These are phyloP conservation scores for Saturnispora dispora DNA, from an alignment of 805 yeast genomes.

Conservation along the genomic window DNA sequence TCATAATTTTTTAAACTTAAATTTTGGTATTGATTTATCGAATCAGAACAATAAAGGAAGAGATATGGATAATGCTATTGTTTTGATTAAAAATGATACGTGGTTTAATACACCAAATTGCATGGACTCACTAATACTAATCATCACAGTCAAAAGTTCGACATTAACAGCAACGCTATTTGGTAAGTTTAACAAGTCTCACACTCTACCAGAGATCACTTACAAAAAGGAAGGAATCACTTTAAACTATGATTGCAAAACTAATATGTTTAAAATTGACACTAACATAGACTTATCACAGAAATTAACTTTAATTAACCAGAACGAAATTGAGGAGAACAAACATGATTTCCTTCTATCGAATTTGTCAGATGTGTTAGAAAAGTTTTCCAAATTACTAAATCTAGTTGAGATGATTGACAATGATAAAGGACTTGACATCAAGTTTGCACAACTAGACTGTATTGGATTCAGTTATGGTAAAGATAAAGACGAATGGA, in stretches of 20 bases:
- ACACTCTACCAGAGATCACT: conserved; percentile 21
- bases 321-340: background rate
- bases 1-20: conserved; percentile 16
- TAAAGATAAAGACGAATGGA: conserved; percentile 16
- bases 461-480: conserved; percentile 28
- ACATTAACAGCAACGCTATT: conserved; percentile 26
- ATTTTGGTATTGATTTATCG: conserved; percentile 22
- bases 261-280: conserved; percentile 24
- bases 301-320: conserved; percentile 11
- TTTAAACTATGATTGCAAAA: conserved; percentile 18
- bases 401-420: conserved; percentile 24
- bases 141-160: conserved; percentile 21
- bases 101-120: conserved; percentile 31
- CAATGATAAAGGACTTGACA: conserved; percentile 21
- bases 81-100: conserved; percentile 29
- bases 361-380: conserved; percentile 21
- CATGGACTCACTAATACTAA: conserved; percentile 27
- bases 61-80: conserved; percentile 20
- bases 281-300: conserved; percentile 20
- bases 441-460: conserved; percentile 22
- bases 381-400: conserved; percentile 22
- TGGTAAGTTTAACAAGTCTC: conserved; percentile 24
- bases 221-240: conserved; percentile 21
- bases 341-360: conserved; percentile 12
- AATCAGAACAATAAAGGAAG: background rate